Evolutionary conservation across 164 flowering plant genomes (phyloP), one percentile per base, ranked within the genome.

Genomic region (Platanus orientalis): DNA sequence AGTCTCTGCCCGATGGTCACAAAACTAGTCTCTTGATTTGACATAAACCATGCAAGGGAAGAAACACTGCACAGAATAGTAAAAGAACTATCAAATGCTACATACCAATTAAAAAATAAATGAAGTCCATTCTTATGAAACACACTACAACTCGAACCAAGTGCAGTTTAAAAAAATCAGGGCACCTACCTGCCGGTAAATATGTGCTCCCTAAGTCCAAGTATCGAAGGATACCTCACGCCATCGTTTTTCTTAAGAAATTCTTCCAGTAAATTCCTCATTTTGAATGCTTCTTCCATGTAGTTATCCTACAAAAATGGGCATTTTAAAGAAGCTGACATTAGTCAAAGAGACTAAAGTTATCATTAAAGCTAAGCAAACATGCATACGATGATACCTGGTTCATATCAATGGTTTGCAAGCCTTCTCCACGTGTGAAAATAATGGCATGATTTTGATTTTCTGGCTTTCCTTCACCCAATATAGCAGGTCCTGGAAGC

Each of bases 381-480:
- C 14, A 14, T 16, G 52, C 29, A 16, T 2, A 4, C 16, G 27
- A 36, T 10, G 20, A 54, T 67, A 87, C 97, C 92, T 95, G 99
- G 75, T 95, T 95, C 99, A 92, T 95, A 77, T 95, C 97, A 63
- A 95, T 95, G 60, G 99, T 84, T 60, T 92, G 99, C 77, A 95
- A 75, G n/a, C 97, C 99, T 72, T 95, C 99, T 25, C 97, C 99
- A 50, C 99, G 94, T 6, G 97, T 85, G 74, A 92, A 92, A 70
- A 95, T 85, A 39, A 92, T 85, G n/a, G 97, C 96, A 80, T 95
- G 99, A 68, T 89, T 95, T 77, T 95, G 99, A 73, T 95, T 92
- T 72, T 95, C 97, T n/a, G 97, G 97, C 71, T 95, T 95, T 44
- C 99, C 99, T 76, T 95, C 97, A 44, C 99, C 97, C 69, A 94